Evolutionary conservation across 2,329 filamentous ascomycete genomes (phyloP), one percentile per base, ranked within the genome.

Genomic region (Raffaelea ambrosiae): DNA sequence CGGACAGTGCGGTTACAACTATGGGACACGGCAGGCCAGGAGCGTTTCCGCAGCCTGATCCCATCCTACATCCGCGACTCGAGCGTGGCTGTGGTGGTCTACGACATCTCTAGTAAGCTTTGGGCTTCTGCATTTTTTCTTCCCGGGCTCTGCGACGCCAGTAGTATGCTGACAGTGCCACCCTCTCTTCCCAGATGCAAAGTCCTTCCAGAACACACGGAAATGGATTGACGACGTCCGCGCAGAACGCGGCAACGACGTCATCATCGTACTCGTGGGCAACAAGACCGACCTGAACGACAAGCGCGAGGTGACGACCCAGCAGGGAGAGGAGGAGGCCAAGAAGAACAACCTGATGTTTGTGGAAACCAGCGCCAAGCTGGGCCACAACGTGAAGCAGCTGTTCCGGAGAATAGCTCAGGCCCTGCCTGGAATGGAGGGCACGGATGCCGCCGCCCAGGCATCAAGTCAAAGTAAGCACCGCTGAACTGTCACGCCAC

Each of bases 171-270:
- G 19, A 20, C 9, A n/a, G n/a, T n/a, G n/a, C 20, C 16, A 9
- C 7, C 14, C 23, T 21, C 31, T 22, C 26, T 13, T 13, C 13
- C 26, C 58, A 87, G 83, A 93, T 66, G 84, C 86, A 54, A 96
- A 97, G 70, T 95, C 89, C 21, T 98, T 98, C 74, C 86, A 96
- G 65, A 96, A 98, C 70, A 98, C 93, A 47, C 83, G 90, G 62
- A 98, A 98, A 77, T 98, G 94, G 93, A 95, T 98, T 56, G 93
- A 98, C 64, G 93, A 98, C 63, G 93, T 98, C 50, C 81, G 93
- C 53, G 91, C 90, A 45, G 93, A 98, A 73, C 81, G 93, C 61
- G 93, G 93, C 45, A 95, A 95, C 73, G 93, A 98, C 68, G 94
- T 98, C 52, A 98, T 98, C 60, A 97, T 98, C 60, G 93, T 98